Conservation (phyloP, 805 yeast species). For the Isabelozyma rhagii region DNA sequence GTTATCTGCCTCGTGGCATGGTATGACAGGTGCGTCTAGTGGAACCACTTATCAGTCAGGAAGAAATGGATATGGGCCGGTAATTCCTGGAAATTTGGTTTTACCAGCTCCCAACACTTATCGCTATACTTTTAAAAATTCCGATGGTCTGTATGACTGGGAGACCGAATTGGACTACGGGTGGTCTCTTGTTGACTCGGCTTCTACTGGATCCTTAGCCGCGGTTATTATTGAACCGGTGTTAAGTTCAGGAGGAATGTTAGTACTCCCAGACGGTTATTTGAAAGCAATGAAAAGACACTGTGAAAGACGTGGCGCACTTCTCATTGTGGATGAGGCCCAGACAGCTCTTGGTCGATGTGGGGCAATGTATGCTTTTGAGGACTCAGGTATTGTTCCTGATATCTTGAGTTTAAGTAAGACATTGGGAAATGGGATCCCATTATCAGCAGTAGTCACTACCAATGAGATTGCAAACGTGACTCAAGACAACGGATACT, state of each 20-base stretch:
- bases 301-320: not conserved
- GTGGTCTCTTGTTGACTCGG: not conserved
- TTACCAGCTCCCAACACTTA: not conserved
- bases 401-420: not conserved
- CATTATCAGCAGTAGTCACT: constrained; percentile 44
- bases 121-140: not conserved
- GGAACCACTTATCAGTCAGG: not conserved
- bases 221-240: not conserved
- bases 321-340: not conserved
- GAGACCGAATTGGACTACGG: not conserved
- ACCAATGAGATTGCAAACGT: constrained; percentile 28
- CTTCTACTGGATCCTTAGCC: not conserved
- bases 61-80: not conserved
- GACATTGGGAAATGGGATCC: constrained; percentile 41
- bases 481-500: constrained; percentile 14
- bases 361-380: not conserved
- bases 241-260: not conserved
- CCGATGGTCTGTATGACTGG: not conserved
- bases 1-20: not conserved
- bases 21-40: not conserved
- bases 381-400: not conserved
- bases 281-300: not conserved
- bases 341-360: not conserved
- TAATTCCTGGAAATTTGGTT: not conserved
- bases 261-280: not conserved